Percentiles rank a stretch among this genome's conserved stretches.
phyloP scores from a whole-genome alignment of 2,329 filamentous ascomycete genomes.

The Pyrenophora teres region DNA sequence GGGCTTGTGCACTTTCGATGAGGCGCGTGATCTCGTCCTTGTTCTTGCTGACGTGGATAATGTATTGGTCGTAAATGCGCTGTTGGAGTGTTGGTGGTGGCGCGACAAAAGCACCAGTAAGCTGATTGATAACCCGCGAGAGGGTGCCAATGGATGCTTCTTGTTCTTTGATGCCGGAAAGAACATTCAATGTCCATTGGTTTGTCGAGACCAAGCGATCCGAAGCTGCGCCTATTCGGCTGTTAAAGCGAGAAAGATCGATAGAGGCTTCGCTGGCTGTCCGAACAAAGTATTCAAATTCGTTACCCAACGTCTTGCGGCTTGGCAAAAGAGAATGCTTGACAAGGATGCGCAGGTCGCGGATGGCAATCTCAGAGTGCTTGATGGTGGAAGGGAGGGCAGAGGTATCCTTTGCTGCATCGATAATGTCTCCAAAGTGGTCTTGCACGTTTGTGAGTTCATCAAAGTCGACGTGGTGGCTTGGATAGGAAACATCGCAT shows the following conservation, averaged over 20 bases:
- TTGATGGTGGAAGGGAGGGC: constrained; percentile 80
- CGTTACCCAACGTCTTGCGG: constrained; percentile 71
- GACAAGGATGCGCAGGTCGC: constrained; percentile 74
- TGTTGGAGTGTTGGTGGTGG: constrained; percentile 41
- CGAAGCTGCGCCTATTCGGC: constrained; percentile 72
- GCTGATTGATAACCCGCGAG: constrained; percentile 51
- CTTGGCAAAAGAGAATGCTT: constrained; percentile 70
- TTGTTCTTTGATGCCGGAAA: constrained; percentile 63
- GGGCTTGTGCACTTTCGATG: constrained; percentile 70
- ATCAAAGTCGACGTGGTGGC: constrained; percentile 64
- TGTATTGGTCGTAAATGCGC: constrained; percentile 72
- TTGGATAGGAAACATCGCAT: constrained; percentile 50
- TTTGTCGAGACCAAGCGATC: constrained; percentile 77
- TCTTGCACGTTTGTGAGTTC: constrained; percentile 74
- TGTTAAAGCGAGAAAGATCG: constrained; percentile 76
- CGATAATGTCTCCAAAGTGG: constrained; percentile 76
- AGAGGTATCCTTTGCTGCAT: constrained; percentile 67
- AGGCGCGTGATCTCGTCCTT: constrained; percentile 71
- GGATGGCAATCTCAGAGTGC: constrained; percentile 72
- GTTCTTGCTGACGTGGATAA: constrained; percentile 71
- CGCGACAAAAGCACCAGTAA: constrained; percentile 63
- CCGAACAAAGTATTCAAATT: constrained; percentile 77
- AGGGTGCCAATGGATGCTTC: constrained; percentile 48
- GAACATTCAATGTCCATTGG: constrained; percentile 72
- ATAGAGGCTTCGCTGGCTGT: constrained; percentile 67